Percentiles rank a stretch among this genome's conserved stretches.
Conservation (phyloP, 2,329 filamentous ascomycete species). For the Calonectria hawksworthii region DNA sequence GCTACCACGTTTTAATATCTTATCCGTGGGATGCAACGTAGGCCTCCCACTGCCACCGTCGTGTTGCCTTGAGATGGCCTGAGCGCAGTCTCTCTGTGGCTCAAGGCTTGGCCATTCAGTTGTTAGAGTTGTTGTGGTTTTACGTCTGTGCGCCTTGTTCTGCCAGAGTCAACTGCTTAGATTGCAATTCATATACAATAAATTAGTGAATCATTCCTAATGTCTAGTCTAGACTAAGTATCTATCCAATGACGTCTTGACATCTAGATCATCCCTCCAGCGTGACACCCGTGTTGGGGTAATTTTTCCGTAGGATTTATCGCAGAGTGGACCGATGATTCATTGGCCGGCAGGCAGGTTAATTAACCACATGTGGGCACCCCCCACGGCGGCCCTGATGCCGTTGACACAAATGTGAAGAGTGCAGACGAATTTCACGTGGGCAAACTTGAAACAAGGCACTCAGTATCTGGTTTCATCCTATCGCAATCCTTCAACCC, state of each 20-base stretch:
- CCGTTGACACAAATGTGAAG: background rate
- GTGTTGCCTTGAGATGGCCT: background rate
- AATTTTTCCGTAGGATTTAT: background rate
- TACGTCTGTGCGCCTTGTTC: too few species aligned
- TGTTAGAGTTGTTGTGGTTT: background rate
- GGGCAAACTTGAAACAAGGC: background rate
- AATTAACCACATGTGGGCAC: background rate
- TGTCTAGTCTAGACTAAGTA: fast-evolving
- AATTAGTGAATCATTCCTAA: background rate
- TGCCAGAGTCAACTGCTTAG: background rate
- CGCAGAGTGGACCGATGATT: background rate
- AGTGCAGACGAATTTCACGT: background rate
- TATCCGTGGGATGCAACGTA: background rate
- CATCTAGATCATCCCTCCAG: background rate
- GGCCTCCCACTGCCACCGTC: background rate
- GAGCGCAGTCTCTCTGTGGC: background rate
- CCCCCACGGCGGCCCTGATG: background rate
- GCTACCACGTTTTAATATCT: background rate
- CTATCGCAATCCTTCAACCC: background rate
- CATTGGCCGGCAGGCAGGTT: background rate
- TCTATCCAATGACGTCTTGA: background rate
- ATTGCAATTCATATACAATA: background rate
- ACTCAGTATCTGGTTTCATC: background rate
- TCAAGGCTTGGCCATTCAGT: background rate
- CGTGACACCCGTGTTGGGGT: background rate